Base-by-base conservation (phyloP, 2,329 filamentous ascomycete species). In the Chalara sp. region DNA sequence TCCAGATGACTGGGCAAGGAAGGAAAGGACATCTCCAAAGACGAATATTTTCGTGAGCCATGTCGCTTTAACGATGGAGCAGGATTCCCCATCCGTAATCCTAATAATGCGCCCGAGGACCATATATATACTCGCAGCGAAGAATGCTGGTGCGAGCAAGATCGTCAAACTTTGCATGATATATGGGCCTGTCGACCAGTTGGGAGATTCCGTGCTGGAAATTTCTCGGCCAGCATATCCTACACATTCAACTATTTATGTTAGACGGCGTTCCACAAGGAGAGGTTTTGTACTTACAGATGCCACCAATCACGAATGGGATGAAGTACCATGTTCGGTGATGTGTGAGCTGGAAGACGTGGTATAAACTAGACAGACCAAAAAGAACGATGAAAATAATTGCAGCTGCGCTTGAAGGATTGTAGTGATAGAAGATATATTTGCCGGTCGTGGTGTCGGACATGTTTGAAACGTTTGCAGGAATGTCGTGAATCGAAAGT, bases 21-120 rank as follows among this genome's bases (percentile, higher is more conserved):
- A 73, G 6, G 68, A 70, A 3, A 75, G 33, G 1, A 74, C 61
- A 51, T 76, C 73, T 7, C 72, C 72, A 28, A 57, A 48, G 5
- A 76, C 72, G 48, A 76, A 76, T 32, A 75, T 63, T 50, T 73
- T 64, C 2, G 71, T 74, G 6, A 73, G 55, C 54, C 65, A 61
- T n/a, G 60, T 63, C 0, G 57, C 50, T 0, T 60, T 61, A 40
- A 73, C 69, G 6, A 65, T 48, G 5, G 68, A 64, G 31, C 65
- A 59, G 5, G 62, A 43, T 43, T 73, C 67, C 2, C 67, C 70
- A 37, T 66, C 47, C 5, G 67, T 60, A 10, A 67, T 50, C 4
- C 55, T 52, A 21, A 73, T 68, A 7, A 73, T 60, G 0, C 70
- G 68, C 0, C 67, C 68, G 1, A 73, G 67, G 12, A 65, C 58